These are phyloP conservation scores for Lodderomyces pseudojiufengensis DNA, from an alignment of 1,139 yeast species.

Conservation along the genomic window DNA sequence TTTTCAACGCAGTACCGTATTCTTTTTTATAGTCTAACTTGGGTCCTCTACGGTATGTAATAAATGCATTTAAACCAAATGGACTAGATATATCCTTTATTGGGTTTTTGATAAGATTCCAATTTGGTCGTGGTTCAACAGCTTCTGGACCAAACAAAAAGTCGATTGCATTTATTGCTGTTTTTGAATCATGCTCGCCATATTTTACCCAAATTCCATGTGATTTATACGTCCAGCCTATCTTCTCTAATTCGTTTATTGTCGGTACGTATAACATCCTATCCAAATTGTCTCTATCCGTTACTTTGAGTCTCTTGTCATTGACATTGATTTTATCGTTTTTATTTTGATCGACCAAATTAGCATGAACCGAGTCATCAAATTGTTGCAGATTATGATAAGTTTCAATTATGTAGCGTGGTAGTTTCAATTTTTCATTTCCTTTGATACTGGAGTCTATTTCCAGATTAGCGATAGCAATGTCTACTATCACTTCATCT, in stretches of 20 bases:
- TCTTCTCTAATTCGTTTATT: constrained; percentile 23
- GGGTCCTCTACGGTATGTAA: constrained; percentile 29
- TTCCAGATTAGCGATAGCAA: constrained; percentile 30
- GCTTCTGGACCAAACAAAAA: constrained; percentile 70
- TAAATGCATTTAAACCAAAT: constrained; percentile 20
- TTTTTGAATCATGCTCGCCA: constrained; percentile 33
- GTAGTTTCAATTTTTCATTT: constrained; percentile 28
- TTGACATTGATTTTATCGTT: constrained; percentile 7
- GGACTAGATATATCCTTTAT: constrained; percentile 21
- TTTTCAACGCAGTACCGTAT: constrained; percentile 19
- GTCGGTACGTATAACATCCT: constrained; percentile 29
- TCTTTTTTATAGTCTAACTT: constrained; percentile 21
- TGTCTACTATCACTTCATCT: constrained; percentile 33
- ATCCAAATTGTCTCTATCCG: constrained; percentile 22
- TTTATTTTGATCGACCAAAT: constrained; percentile 14
- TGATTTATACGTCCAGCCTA: constrained; percentile 36
- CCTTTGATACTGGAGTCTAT: constrained; percentile 30
- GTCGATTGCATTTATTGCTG: constrained; percentile 47
- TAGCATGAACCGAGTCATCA: constrained; percentile 27
- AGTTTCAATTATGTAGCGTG: constrained; percentile 27
- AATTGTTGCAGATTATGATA: constrained; percentile 25
- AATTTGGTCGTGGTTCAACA: constrained; percentile 71
- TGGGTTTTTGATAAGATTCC: constrained; percentile 46
- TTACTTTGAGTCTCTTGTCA: constrained; percentile 16
- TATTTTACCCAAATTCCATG: constrained; percentile 34